phyloP scores from a whole-genome alignment of 208 protist species.

The Crithidia acanthocephali region DNA sequence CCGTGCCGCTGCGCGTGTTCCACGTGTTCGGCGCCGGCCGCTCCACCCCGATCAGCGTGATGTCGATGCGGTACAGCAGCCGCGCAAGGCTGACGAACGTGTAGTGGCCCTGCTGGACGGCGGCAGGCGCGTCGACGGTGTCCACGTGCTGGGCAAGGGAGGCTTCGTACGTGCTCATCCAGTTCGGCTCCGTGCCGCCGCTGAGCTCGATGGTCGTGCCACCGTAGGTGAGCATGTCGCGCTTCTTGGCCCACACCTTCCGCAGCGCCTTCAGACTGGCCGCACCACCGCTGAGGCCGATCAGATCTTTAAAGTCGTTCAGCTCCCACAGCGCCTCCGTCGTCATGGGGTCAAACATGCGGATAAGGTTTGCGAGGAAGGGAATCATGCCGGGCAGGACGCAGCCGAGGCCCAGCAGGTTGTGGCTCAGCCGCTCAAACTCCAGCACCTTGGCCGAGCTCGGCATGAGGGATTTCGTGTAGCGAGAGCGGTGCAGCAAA shows the following conservation, averaged over 20 bases:
- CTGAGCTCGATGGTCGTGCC: constrained; percentile 24
- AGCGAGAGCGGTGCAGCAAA: constrained; percentile 44
- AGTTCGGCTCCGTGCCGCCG: constrained; percentile 28
- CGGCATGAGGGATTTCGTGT: constrained; percentile 43
- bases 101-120: constrained; percentile 29
- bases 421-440: constrained; percentile 49
- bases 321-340: constrained; percentile 33
- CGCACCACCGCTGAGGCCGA: constrained; percentile 28
- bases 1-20: constrained; percentile 6
- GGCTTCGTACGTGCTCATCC: constrained; percentile 47
- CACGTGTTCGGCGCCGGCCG: neutral
- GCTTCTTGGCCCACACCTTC: constrained; percentile 37
- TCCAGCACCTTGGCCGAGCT: constrained; percentile 34
- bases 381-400: constrained; percentile 46
- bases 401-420: constrained; percentile 40
- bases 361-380: constrained; percentile 39
- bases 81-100: constrained; percentile 38
- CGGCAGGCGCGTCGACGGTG: constrained; percentile 27
- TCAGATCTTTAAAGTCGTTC: constrained; percentile 44
- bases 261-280: constrained; percentile 34
- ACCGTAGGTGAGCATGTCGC: constrained; percentile 43
- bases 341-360: constrained; percentile 43
- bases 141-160: constrained; percentile 45
- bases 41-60: constrained; percentile 45
- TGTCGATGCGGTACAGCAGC: constrained; percentile 31